Conservation (phyloP, 2,329 filamentous ascomycete species). For the Herpotrichia juniperi region DNA sequence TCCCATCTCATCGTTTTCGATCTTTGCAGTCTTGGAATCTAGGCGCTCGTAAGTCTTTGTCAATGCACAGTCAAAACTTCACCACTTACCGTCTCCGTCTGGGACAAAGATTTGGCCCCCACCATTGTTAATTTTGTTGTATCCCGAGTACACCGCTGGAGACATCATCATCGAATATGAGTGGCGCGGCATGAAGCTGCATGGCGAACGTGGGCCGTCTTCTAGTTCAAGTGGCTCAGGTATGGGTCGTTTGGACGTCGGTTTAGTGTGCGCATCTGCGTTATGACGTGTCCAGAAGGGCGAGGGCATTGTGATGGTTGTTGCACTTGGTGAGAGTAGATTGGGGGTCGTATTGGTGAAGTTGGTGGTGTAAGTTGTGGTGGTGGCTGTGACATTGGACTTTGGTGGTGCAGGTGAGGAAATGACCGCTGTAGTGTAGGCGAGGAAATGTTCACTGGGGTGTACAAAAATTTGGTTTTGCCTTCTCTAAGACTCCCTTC, state of each 20-base stretch:
- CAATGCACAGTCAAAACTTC: too few relatives aligned
- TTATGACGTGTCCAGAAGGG: background rate
- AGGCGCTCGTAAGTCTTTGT: too few relatives aligned
- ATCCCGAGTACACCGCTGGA: background rate
- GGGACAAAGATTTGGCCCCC: background rate
- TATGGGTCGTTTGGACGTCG: background rate
- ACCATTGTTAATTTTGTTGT: background rate
- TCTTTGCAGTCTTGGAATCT: too few relatives aligned
- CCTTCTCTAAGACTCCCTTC: too few relatives aligned
- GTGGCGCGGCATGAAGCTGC: background rate
- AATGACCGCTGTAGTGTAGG: too few relatives aligned
- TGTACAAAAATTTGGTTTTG: too few relatives aligned
- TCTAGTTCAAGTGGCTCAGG: background rate
- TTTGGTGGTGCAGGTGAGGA: too few relatives aligned
- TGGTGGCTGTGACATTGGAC: background rate
- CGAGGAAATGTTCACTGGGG: too few relatives aligned
- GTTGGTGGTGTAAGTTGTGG: background rate
- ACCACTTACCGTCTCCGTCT: background rate
- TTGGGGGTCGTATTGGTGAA: background rate
- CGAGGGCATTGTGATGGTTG: background rate
- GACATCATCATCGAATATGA: background rate
- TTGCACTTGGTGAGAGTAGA: background rate
- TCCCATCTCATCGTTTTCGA: too few relatives aligned
- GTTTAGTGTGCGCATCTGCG: background rate
- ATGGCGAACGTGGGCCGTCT: background rate